phyloP scores from a whole-genome alignment of 805 yeast genomes.

The Isabelozyma pseudorhagii region DNA sequence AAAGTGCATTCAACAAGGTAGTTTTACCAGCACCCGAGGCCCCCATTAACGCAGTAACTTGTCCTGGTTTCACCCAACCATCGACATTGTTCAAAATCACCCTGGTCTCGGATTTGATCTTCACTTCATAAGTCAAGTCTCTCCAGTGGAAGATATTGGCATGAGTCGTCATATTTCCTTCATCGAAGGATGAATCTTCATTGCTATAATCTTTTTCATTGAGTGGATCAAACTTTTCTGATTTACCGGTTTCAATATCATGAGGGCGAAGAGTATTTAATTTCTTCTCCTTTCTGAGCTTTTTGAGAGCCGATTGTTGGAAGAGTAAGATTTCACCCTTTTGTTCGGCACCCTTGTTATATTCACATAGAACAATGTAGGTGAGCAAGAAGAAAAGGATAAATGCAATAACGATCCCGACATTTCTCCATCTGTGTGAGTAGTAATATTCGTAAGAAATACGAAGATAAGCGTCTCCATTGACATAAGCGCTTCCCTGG shows the following conservation, averaged over 20 bases:
- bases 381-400: constrained; percentile 50
- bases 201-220: neutral
- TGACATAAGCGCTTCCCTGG: constrained; percentile 18
- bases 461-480: constrained; percentile 28
- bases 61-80: constrained; percentile 84
- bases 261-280: neutral
- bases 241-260: neutral
- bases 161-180: constrained; percentile 17
- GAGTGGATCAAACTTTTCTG: neutral
- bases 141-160: constrained; percentile 73
- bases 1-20: constrained; percentile 41
- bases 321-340: constrained; percentile 70
- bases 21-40: constrained; percentile 49
- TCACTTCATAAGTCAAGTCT: constrained; percentile 67
- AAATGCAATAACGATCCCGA: constrained; percentile 60
- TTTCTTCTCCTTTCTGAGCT: constrained; percentile 7
- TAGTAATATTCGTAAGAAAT: constrained; percentile 42
- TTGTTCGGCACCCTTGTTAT: constrained; percentile 59
- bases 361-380: constrained; percentile 55
- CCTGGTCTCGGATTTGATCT: constrained; percentile 58
- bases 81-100: constrained; percentile 63
- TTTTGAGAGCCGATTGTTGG: constrained; percentile 46
- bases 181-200: constrained; percentile 5
- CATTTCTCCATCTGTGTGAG: constrained; percentile 57
- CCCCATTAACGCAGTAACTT: constrained; percentile 71